phyloP scores from a whole-genome alignment of 805 yeast genomes.

The Candida arabinofermentans region DNA sequence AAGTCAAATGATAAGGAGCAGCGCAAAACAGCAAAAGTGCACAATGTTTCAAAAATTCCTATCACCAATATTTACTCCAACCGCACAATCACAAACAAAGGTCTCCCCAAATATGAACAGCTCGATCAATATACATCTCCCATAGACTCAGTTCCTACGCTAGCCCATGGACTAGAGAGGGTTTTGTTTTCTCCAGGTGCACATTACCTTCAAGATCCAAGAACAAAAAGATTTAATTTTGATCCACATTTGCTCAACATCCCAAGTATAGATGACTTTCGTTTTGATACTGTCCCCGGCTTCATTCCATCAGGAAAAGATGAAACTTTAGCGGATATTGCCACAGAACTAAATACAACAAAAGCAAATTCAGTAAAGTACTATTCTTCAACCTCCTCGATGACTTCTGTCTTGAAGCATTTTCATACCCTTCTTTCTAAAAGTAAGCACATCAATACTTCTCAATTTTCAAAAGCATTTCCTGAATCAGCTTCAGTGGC shows the following conservation, averaged over 20 bases:
- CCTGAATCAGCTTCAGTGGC: conserved; percentile 35
- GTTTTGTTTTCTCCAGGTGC: conserved; percentile 80
- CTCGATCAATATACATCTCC: conserved; percentile 13
- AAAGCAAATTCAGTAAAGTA: conserved; percentile 31
- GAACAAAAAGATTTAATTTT: conserved; percentile 72
- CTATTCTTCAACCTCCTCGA: conserved; percentile 81
- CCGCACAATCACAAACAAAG: background rate
- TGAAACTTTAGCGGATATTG: conserved; percentile 42
- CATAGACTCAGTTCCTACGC: conserved; percentile 39
- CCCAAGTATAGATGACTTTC: conserved; percentile 61
- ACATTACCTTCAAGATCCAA: conserved; percentile 72
- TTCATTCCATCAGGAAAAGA: conserved; percentile 74
- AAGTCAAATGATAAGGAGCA: background rate
- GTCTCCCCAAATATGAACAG: conserved; percentile 15
- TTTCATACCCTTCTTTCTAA: conserved; percentile 70
- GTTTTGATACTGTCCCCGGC: conserved; percentile 48
- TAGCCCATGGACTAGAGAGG: conserved; percentile 65
- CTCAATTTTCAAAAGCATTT: conserved; percentile 41
- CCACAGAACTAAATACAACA: conserved; percentile 27
- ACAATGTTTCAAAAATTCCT: background rate
- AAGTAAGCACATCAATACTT: conserved; percentile 48
- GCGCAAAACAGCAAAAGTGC: background rate
- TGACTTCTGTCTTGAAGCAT: conserved; percentile 74
- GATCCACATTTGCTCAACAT: conserved; percentile 55
- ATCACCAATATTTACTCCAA: background rate